Evolutionary conservation across 768 basidiomycete species (phyloP).

Genomic region (Boletus eberwhitei): DNA sequence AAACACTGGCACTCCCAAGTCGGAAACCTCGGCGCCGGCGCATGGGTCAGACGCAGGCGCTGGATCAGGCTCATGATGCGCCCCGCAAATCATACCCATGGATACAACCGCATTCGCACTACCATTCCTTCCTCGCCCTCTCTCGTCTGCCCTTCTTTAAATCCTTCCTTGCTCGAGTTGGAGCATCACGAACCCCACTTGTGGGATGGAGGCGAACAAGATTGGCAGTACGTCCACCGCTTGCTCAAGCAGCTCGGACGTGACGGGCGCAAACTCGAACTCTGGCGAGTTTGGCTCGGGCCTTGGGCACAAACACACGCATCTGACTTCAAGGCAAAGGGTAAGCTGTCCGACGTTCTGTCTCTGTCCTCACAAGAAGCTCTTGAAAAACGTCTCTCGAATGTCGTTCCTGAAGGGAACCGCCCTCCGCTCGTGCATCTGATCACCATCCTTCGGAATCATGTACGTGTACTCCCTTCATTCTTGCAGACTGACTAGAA

Average conservation of each 20-base stretch:
- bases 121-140: conserved; percentile 11
- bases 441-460: conserved; percentile 47
- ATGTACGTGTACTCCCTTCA: conserved; percentile 46
- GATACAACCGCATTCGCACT: background rate
- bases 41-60: conserved; percentile 74
- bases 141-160: conserved; percentile 15
- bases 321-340: conserved; percentile 32
- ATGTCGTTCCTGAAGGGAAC: conserved; percentile 7
- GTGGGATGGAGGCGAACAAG: conserved; percentile 56
- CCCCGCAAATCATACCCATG: conserved; percentile 38
- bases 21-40: conserved; percentile 58
- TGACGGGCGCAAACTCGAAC: conserved; percentile 73
- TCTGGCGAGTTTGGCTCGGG: conserved; percentile 72
- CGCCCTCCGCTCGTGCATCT: conserved; percentile 42
- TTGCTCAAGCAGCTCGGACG: conserved; percentile 52
- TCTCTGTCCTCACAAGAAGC: conserved; percentile 1
- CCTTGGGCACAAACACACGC: conserved; percentile 25
- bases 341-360: conserved; percentile 41
- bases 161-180: conserved; percentile 7
- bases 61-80: conserved; percentile 86
- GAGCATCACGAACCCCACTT: conserved; percentile 35
- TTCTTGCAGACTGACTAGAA: conserved; percentile 8
- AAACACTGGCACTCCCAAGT: conserved; percentile 64
- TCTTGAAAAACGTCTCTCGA: conserved; percentile 10
- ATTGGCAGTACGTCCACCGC: conserved; percentile 58